A percentile compares a stretch with the other conserved stretches of the same genome.
Conservation (phyloP, 345 rosid species). For the Gossypium arboreum region DNA sequence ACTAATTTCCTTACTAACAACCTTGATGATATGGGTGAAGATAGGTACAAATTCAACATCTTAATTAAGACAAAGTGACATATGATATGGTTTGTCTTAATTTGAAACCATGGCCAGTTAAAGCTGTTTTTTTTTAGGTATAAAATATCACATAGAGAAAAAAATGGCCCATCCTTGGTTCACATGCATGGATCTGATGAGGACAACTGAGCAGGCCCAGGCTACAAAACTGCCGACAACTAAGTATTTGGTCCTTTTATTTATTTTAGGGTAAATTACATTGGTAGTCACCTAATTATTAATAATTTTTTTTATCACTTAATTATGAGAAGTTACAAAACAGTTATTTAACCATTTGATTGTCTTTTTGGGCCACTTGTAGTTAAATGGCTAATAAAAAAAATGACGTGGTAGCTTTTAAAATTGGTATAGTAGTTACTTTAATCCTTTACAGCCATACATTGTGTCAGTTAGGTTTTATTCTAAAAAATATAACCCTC, state of each 20-base stretch:
- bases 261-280: too few relatives aligned
- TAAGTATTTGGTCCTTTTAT: not conserved
- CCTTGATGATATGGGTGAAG: not conserved
- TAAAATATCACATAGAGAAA: not conserved
- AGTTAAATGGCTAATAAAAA: too few relatives aligned
- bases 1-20: not conserved
- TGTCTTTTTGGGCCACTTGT: too few relatives aligned
- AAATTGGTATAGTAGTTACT: too few relatives aligned
- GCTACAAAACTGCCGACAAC: not conserved
- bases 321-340: too few relatives aligned
- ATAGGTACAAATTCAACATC: not conserved
- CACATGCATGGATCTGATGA: not conserved
- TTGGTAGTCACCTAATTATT: accelerated
- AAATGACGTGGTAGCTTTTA: too few relatives aligned
- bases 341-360: too few relatives aligned
- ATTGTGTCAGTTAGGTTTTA: too few relatives aligned
- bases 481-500: too few relatives aligned
- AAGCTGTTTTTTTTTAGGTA: not conserved
- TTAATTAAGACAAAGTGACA: too few relatives aligned
- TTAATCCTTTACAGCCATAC: too few relatives aligned
- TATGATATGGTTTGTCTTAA: not conserved
- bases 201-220: not conserved
- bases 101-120: not conserved
- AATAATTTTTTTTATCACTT: accelerated
- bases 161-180: not conserved